phyloP scores from a whole-genome alignment of 148 eudicot genomes.

The Bassia scoparia region DNA sequence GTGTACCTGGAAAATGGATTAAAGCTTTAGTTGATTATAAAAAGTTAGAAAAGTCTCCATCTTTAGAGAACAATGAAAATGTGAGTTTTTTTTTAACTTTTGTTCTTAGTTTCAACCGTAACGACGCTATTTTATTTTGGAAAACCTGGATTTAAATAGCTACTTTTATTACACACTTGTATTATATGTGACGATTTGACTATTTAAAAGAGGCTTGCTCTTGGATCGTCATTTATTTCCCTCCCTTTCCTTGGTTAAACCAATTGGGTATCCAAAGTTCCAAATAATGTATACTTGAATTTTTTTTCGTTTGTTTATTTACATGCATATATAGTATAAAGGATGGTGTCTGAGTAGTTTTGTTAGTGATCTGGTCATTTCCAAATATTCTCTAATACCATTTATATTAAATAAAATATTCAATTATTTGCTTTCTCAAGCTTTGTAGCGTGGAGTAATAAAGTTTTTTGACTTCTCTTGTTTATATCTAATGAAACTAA shows the following conservation, averaged over 20 bases:
- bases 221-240: too few species aligned
- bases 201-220: not conserved
- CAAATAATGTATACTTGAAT: too few species aligned
- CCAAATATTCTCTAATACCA: too few species aligned
- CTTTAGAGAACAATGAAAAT: conserved; percentile 47
- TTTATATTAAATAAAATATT: too few species aligned
- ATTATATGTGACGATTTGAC: too few species aligned
- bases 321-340: too few species aligned
- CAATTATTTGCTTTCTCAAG: not conserved
- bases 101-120: not conserved
- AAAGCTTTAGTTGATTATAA: conserved; percentile 72
- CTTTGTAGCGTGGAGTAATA: not conserved
- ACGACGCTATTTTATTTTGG: not conserved
- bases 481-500: conserved; percentile 6
- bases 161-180: not conserved
- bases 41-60: conserved; percentile 60
- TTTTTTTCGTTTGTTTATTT: too few species aligned
- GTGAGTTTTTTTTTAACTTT: conserved; percentile 13
- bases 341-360: too few species aligned
- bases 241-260: too few species aligned
- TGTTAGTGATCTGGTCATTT: not conserved
- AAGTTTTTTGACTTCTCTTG: conserved; percentile 1
- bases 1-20: conserved; percentile 82
- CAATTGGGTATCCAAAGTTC: too few species aligned
- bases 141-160: not conserved